phyloP scores from a whole-genome alignment of 2,329 filamentous ascomycete genomes.

The Hypomyces perniciosus region DNA sequence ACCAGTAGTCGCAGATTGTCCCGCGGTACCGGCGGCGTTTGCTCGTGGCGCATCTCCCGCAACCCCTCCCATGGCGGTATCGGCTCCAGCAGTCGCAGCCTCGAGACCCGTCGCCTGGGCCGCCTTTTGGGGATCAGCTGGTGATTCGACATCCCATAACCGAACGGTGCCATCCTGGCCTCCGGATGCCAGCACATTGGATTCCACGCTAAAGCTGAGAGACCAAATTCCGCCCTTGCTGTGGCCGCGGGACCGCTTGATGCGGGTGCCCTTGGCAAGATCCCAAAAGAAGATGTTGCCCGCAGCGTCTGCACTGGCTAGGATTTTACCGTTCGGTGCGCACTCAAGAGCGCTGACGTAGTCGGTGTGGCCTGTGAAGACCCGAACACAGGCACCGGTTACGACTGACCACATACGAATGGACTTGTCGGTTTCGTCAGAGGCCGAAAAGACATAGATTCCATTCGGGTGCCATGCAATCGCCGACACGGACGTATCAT shows the following conservation, averaged over 20 bases:
- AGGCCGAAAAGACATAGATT: slow-evolving; percentile 87
- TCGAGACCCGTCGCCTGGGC: slow-evolving; percentile 40
- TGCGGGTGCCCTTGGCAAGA: slow-evolving; percentile 72
- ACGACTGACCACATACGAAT: slow-evolving; percentile 97
- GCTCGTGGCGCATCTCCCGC: slow-evolving; percentile 25
- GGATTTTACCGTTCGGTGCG: slow-evolving; percentile 77
- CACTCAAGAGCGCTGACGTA: slow-evolving; percentile 81
- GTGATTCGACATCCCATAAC: slow-evolving; percentile 81
- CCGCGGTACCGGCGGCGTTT: slow-evolving; percentile 21
- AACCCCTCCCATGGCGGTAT: slow-evolving; percentile 28
- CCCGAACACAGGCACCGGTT: slow-evolving; percentile 78
- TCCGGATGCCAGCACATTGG: slow-evolving; percentile 80
- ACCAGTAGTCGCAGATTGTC: slow-evolving; percentile 22
- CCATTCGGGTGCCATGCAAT: slow-evolving; percentile 95
- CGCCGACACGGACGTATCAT: slow-evolving; percentile 87
- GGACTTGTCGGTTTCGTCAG: slow-evolving; percentile 77
- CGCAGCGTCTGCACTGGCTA: slow-evolving; percentile 84
- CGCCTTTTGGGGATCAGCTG: slow-evolving; percentile 59
- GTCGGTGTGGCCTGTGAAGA: slow-evolving; percentile 88
- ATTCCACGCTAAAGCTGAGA: slow-evolving; percentile 88
- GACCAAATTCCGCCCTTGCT: slow-evolving; percentile 92
- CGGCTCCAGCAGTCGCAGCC: slow-evolving; percentile 35
- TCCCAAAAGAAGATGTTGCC: slow-evolving; percentile 96
- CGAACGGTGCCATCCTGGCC: slow-evolving; percentile 90
- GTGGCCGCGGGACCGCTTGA: slow-evolving; percentile 92